Conservation (phyloP, 2,329 filamentous ascomycete genomes). For the Tolypocladium endophyticum region DNA sequence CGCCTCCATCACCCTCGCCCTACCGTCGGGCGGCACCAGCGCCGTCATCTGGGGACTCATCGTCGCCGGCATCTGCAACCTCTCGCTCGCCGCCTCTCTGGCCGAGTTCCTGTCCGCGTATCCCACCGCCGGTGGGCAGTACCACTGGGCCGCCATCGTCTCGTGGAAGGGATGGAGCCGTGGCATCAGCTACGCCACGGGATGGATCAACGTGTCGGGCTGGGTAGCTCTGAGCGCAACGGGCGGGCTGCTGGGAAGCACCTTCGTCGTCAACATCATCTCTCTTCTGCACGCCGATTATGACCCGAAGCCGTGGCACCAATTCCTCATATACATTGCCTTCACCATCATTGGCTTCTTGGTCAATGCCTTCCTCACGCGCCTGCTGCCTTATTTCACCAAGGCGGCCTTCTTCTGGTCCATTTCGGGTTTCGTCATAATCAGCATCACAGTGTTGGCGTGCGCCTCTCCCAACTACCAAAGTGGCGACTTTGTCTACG, state of each 20-base stretch:
- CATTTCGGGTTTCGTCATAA: conserved; percentile 55
- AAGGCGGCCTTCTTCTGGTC: conserved; percentile 64
- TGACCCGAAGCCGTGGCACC: conserved; percentile 52
- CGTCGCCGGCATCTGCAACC: conserved; percentile 55
- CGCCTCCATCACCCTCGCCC: conserved; percentile 33
- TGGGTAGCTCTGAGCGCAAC: conserved; percentile 63
- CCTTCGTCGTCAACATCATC: conserved; percentile 56
- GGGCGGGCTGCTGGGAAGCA: conserved; percentile 55
- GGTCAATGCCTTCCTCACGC: conserved; percentile 52
- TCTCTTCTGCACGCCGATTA: conserved; percentile 49
- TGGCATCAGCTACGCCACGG: conserved; percentile 57
- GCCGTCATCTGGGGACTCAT: conserved; percentile 62
- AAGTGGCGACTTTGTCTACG: conserved; percentile 54
- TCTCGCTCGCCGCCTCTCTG: conserved; percentile 57
- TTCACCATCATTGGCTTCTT: conserved; percentile 51
- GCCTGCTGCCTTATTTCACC: conserved; percentile 52
- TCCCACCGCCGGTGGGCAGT: conserved; percentile 49
- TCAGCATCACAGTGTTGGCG: conserved; percentile 58
- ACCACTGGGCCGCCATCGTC: conserved; percentile 62
- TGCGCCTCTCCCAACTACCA: conserved; percentile 57
- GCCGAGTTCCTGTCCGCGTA: conserved; percentile 63
- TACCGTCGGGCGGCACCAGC: conserved; percentile 61
- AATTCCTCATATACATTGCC: conserved; percentile 61
- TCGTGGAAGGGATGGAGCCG: conserved; percentile 50
- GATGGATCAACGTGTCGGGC: conserved; percentile 64